Base-by-base conservation (phyloP, 164 flowering plant species). In the Magnolia officinalis region DNA sequence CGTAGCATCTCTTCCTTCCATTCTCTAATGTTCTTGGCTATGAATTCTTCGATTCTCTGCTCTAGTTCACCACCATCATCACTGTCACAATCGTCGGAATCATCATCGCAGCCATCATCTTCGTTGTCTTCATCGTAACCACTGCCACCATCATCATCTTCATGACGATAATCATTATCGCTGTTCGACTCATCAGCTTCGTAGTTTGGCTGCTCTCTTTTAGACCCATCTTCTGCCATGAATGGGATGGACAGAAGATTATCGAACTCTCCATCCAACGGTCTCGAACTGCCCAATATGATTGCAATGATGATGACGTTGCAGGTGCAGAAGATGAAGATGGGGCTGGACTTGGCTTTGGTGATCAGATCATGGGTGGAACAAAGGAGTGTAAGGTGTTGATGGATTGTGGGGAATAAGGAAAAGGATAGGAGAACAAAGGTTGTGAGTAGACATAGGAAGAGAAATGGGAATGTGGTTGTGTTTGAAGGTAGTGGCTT, bases 41-140 rank as follows among this genome's bases (percentile, higher is more conserved):
- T 85, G 78, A 85, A 83, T 23, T 76, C 84, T 55, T 85, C 85
- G 23, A 74, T 71, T 69, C 85, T 85, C 13, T n/a, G 78, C 23
- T 71, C 31, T 72, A 85, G 74, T 31, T 73, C 73, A 20, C 72
- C 78, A 37, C 72, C 74, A 23, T 21, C 69, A 58, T 37, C 78
- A 58, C 59, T 52, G 2, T 45, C 21, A 13, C 16, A 7, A n/a
- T 70, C 58, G 7, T 50, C 6, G 21, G 9, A 11, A 64, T 50
- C 51, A 26, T 76, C 82, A 14, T 70, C 79, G 5, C 74, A 72
- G 29, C 14, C 16, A 8, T 75, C 50, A 14, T 75, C 77, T 16
- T 51, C 64, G 8, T 75, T 10, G n/a, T 77, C 74, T 4, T 72
- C 77, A 63, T 84, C 80, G 65, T 55, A 67, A 29, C 73, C 81